These are phyloP conservation scores for Eucalyptus urophylla DNA, from an alignment of 345 rosid genomes.

Conservation along the genomic window DNA sequence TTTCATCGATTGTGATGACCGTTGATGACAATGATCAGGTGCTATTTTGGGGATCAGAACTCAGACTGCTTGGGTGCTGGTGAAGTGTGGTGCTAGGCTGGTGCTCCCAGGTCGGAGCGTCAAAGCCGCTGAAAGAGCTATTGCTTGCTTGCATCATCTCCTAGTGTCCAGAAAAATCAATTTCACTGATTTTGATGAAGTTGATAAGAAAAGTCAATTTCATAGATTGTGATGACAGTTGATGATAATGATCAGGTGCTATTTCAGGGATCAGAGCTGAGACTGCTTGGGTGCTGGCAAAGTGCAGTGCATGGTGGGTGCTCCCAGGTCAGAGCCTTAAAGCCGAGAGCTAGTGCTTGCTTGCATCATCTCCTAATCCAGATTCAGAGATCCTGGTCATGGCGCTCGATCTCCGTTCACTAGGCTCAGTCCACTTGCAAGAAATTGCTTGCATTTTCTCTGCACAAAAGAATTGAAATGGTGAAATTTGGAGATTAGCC, in stretches of 20 bases:
- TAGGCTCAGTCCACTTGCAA: constrained; percentile 28
- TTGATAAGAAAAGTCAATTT: neutral
- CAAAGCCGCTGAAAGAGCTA: constrained; percentile 71
- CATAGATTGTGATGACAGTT: neutral
- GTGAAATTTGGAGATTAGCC: neutral
- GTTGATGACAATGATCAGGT: constrained; percentile 16
- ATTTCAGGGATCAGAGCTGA: constrained; percentile 93
- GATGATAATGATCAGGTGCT: constrained; percentile 34
- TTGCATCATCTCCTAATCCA: constrained; percentile 60
- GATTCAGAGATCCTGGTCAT: constrained; percentile 48
- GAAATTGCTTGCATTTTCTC: neutral
- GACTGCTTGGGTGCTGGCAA: constrained; percentile 71
- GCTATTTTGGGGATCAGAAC: constrained; percentile 92
- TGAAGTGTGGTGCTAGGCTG: constrained; percentile 59
- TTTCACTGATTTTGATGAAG: neutral
- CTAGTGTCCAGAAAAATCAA: constrained; percentile 33
- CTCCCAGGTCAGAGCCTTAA: constrained; percentile 69
- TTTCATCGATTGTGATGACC: neutral
- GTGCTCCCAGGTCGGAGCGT: constrained; percentile 68
- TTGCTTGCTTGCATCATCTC: constrained; percentile 39
- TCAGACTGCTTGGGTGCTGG: constrained; percentile 75
- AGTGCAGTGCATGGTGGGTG: constrained; percentile 62
- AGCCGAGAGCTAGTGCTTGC: constrained; percentile 48
- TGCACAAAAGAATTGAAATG: neutral
- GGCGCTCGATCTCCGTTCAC: constrained; percentile 83